Evolutionary conservation across 2,329 filamentous ascomycete species (phyloP).

Genomic region (Trichophyton verrucosum): DNA sequence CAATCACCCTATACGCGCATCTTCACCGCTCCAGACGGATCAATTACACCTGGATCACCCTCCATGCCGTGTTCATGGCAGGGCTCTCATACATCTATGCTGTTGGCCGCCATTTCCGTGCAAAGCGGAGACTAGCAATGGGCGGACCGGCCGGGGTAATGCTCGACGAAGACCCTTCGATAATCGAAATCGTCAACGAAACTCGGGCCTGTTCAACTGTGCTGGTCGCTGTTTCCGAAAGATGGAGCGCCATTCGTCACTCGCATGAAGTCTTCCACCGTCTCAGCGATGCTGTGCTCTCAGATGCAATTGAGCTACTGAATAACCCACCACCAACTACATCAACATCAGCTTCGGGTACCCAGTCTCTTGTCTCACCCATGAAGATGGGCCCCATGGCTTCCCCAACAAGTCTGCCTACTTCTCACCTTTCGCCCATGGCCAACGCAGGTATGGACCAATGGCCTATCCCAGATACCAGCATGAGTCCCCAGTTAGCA

Average conservation of each 20-base stretch:
- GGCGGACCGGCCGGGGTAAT: slow-evolving; percentile 9
- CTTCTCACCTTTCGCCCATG: slow-evolving; percentile 4
- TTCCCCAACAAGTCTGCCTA: not conserved
- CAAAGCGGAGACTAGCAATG: slow-evolving; percentile 13
- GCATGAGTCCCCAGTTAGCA: slow-evolving; percentile 16
- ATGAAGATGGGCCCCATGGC: slow-evolving; percentile 7
- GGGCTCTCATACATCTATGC: slow-evolving; percentile 37
- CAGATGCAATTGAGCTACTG: slow-evolving; percentile 27
- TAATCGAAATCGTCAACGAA: slow-evolving; percentile 34
- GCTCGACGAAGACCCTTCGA: slow-evolving; percentile 25
- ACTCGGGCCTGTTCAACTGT: slow-evolving; percentile 36
- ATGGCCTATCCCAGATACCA: slow-evolving; percentile 7
- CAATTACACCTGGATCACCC: slow-evolving; percentile 39
- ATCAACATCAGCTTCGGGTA: slow-evolving; percentile 11
- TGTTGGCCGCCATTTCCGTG: slow-evolving; percentile 30
- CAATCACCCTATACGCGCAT: slow-evolving; percentile 34
- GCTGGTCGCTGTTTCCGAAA: slow-evolving; percentile 33
- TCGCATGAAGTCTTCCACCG: slow-evolving; percentile 35
- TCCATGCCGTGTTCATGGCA: slow-evolving; percentile 39
- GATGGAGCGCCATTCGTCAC: slow-evolving; percentile 31
- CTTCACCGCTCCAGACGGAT: slow-evolving; percentile 36
- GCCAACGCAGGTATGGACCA: slow-evolving; percentile 4
- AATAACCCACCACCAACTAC: slow-evolving; percentile 2
- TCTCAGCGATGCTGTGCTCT: slow-evolving; percentile 33
- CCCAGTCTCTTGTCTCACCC: not conserved